Percentiles rank a stretch among this genome's conserved stretches.
Evolutionary conservation across 1,139 yeast genomes (phyloP).

Genomic region (Taiozyma onychis): DNA sequence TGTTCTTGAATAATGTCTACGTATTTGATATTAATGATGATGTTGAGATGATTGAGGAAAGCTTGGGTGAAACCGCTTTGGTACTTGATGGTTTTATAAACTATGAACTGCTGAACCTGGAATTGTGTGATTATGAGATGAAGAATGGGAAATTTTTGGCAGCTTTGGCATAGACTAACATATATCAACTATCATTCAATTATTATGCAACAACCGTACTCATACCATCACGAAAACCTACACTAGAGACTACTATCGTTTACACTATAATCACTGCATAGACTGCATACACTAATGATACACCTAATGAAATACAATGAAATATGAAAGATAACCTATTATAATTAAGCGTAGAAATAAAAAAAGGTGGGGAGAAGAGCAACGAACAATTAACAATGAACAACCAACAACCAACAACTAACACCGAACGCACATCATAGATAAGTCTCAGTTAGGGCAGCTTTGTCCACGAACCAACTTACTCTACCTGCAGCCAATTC

Average conservation of each 20-base stretch:
- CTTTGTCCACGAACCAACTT: slow-evolving; percentile 96
- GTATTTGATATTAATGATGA: background rate
- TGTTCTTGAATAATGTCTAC: background rate
- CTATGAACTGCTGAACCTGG: background rate
- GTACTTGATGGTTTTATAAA: background rate
- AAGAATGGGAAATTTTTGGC: background rate
- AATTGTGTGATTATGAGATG: background rate
- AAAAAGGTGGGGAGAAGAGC: background rate
- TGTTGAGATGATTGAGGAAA: background rate
- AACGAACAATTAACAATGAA: background rate
- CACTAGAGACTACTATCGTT: background rate
- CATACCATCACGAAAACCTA: background rate
- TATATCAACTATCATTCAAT: background rate
- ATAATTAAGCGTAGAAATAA: background rate
- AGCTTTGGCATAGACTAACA: background rate
- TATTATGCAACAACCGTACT: too few relatives aligned
- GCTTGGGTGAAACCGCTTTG: background rate
- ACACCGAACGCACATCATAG: slow-evolving; percentile 16
- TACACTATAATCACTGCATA: too few relatives aligned
- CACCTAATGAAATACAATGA: background rate
- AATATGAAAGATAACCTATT: background rate
- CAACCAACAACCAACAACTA: background rate
- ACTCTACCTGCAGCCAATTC: slow-evolving; percentile 97
- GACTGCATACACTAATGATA: background rate
- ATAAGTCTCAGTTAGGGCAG: slow-evolving; percentile 77